Evolutionary conservation across 2,329 filamentous ascomycete genomes (phyloP).

Genomic region (Penicillium sp.): DNA sequence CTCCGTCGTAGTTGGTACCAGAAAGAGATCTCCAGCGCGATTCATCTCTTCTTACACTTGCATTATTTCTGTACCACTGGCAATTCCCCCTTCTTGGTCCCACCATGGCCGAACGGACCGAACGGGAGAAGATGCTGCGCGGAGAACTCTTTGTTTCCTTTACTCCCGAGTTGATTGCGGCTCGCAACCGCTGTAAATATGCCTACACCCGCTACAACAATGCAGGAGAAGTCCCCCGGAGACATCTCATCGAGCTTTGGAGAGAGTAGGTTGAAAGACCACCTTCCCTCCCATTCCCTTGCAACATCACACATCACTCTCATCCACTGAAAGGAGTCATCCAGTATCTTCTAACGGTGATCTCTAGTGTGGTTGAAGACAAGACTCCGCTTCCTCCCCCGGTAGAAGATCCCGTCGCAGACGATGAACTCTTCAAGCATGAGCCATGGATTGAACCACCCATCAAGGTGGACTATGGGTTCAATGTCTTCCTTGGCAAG

Average conservation of each 20-base stretch:
- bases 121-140: slow-evolving; percentile 49
- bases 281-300: neutral
- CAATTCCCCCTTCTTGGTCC: neutral
- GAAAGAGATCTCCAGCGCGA: no score
- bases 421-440: slow-evolving; percentile 58
- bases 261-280: slow-evolving; percentile 55
- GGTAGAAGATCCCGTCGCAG: slow-evolving; percentile 53
- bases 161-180: slow-evolving; percentile 59
- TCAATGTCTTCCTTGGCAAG: slow-evolving; percentile 63
- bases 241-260: slow-evolving; percentile 62
- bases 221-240: slow-evolving; percentile 53
- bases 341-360: neutral
- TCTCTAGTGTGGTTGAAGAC: slow-evolving; percentile 56
- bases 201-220: slow-evolving; percentile 62
- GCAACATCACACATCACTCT: neutral
- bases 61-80: neutral
- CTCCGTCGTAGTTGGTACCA: no score
- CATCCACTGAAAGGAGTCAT: neutral
- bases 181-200: slow-evolving; percentile 55
- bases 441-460: slow-evolving; percentile 66
- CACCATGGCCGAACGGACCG: slow-evolving; percentile 17
- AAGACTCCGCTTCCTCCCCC: slow-evolving; percentile 57
- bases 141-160: slow-evolving; percentile 73
- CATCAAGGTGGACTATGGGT: slow-evolving; percentile 70
- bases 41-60: neutral